Conservation (phyloP, 176 grass and related monocot genomes). For the Pontederia paniculata region DNA sequence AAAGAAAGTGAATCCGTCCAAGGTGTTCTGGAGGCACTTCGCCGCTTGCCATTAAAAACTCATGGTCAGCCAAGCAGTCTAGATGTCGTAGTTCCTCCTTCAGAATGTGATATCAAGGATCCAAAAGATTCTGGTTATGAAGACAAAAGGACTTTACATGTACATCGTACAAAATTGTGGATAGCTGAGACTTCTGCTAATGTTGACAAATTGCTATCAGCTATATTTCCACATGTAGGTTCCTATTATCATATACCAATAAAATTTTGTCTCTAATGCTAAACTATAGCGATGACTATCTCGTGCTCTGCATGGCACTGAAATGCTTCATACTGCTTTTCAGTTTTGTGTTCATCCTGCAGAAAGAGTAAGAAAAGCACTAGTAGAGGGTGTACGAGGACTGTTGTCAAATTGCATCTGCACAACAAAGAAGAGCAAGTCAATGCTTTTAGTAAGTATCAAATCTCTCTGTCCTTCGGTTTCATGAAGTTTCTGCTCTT, state of each 20-base stretch:
- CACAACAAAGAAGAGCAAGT: conserved; percentile 61
- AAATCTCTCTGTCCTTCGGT: no score
- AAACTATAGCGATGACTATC: neutral
- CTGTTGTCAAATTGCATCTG: conserved; percentile 56
- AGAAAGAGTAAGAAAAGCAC: conserved; percentile 71
- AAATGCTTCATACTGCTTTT: conserved; percentile 8
- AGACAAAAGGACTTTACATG: conserved; percentile 37
- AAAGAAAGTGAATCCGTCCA: conserved; percentile 33
- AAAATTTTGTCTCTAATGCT: neutral
- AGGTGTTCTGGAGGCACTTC: conserved; percentile 69
- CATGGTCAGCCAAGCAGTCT: conserved; percentile 15
- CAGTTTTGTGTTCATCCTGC: conserved; percentile 83
- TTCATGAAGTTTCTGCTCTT: neutral
- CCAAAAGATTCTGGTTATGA: conserved; percentile 18
- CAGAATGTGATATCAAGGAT: conserved; percentile 4
- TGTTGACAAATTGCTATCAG: conserved; percentile 74
- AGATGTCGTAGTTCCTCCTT: neutral
- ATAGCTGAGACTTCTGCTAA: conserved; percentile 64
- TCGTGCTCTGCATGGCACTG: neutral
- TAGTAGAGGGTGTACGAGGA: conserved; percentile 49
- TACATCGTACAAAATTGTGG: conserved; percentile 68
- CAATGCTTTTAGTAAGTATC: conserved; percentile 61
- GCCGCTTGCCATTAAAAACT: conserved; percentile 41
- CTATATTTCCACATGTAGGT: conserved; percentile 72
- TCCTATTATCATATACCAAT: neutral